Percentiles rank a stretch among this genome's conserved stretches.
phyloP scores from a whole-genome alignment of 2,329 filamentous ascomycete genomes.

The Neopestalotiopsis sp. region DNA sequence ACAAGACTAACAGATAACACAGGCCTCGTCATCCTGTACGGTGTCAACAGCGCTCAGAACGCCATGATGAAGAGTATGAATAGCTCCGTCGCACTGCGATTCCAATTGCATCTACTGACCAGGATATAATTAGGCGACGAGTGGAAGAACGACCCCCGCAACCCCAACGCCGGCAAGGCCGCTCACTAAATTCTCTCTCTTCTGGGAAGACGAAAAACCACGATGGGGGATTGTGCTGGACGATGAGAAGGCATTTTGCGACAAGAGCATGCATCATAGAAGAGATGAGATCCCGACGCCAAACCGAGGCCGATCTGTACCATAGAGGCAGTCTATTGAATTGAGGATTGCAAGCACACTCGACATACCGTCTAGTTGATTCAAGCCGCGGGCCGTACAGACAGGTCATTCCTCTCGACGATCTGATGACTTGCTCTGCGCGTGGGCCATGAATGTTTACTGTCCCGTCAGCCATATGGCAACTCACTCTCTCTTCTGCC shows the following conservation, averaged over 20 bases:
- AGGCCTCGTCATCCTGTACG: slow-evolving; percentile 89
- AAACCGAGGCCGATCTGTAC: slow-evolving; percentile 32
- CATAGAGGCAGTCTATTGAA: slow-evolving; percentile 32
- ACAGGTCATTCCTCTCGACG: not conserved
- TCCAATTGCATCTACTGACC: not conserved
- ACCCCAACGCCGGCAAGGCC: slow-evolving; percentile 64
- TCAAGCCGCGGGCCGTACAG: not conserved
- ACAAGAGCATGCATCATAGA: slow-evolving; percentile 28
- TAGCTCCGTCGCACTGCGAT: not conserved
- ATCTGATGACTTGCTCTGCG: not conserved
- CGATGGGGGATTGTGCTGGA: slow-evolving; percentile 21
- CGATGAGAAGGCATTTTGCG: slow-evolving; percentile 7
- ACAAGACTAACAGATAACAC: slow-evolving; percentile 29
- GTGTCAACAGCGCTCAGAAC: slow-evolving; percentile 83
- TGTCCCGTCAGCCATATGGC: no score
- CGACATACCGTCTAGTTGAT: not conserved
- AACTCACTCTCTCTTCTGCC: no score
- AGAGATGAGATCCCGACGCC: slow-evolving; percentile 16
- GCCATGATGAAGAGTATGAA: slow-evolving; percentile 76
- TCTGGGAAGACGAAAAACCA: slow-evolving; percentile 1
- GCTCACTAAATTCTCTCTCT: slow-evolving; percentile 45
- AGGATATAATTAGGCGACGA: slow-evolving; percentile 70
- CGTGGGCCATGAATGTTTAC: not conserved
- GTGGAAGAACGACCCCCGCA: slow-evolving; percentile 96
- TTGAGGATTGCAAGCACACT: slow-evolving; percentile 23